phyloP scores from a whole-genome alignment of 257 asterid genomes.

The Solanum pinnatisectum region DNA sequence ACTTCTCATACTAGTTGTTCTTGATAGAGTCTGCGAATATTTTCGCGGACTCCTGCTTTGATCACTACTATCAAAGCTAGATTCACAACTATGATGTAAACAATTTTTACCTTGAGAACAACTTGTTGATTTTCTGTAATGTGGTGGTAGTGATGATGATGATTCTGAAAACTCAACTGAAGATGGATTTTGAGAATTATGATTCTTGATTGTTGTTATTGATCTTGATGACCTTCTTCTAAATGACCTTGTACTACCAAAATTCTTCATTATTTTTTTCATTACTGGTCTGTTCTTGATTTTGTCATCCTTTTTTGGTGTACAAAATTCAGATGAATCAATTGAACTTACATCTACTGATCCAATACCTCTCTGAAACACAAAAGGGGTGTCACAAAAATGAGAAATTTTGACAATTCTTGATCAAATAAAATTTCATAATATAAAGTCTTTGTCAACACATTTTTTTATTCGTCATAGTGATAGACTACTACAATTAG shows the following conservation, averaged over 20 bases:
- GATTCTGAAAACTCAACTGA: slow-evolving; percentile 13
- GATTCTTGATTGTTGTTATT: slow-evolving; percentile 12
- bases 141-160: slow-evolving; percentile 26
- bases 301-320: background rate
- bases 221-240: slow-evolving; percentile 26
- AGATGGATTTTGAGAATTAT: slow-evolving; percentile 12
- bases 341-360: background rate
- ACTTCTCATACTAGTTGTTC: slow-evolving; percentile 15
- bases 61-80: slow-evolving; percentile 27
- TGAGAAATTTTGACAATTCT: background rate
- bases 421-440: background rate
- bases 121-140: slow-evolving; percentile 31
- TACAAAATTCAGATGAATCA: background rate
- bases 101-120: slow-evolving; percentile 27
- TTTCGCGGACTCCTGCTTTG: slow-evolving; percentile 6
- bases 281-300: background rate
- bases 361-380: background rate
- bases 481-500: background rate
- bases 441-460: background rate
- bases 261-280: slow-evolving; percentile 7
- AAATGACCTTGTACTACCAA: slow-evolving; percentile 27
- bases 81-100: slow-evolving; percentile 16
- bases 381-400: background rate
- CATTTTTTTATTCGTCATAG: background rate
- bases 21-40: slow-evolving; percentile 14